Percentiles rank a stretch among this genome's conserved stretches.
phyloP scores from a whole-genome alignment of 352 stramenopile genomes.

The Phytophthora vignae region DNA sequence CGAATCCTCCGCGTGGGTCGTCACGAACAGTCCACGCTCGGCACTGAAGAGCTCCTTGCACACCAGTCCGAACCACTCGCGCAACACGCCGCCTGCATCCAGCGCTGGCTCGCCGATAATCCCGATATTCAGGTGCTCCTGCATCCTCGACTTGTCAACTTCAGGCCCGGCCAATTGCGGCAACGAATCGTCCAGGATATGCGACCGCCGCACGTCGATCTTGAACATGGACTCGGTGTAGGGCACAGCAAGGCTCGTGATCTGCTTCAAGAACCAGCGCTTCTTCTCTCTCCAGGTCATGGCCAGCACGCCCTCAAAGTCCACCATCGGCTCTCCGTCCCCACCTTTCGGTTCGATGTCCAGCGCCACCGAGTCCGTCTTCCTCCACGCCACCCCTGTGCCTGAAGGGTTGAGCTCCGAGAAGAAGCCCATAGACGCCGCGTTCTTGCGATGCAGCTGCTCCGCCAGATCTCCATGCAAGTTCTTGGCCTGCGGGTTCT shows the following conservation, averaged over 20 bases:
- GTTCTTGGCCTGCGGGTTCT: constrained; percentile 53
- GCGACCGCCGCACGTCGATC: constrained; percentile 58
- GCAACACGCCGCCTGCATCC: constrained; percentile 78
- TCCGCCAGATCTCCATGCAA: constrained; percentile 61
- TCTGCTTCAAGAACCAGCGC: constrained; percentile 79
- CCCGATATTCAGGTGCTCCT: constrained; percentile 80
- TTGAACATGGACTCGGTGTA: constrained; percentile 73
- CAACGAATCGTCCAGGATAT: constrained; percentile 79
- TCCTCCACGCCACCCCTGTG: constrained; percentile 52
- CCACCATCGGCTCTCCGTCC: constrained; percentile 41
- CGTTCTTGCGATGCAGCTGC: constrained; percentile 83
- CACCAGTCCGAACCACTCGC: constrained; percentile 85
- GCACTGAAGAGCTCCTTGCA: constrained; percentile 82
- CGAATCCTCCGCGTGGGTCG: constrained; percentile 78
- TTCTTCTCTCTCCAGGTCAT: constrained; percentile 80
- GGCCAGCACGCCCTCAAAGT: constrained; percentile 76
- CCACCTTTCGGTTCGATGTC: constrained; percentile 46
- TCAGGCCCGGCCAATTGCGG: constrained; percentile 45
- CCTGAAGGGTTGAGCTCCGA: constrained; percentile 60
- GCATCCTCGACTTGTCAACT: constrained; percentile 41
- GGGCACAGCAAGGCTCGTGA: constrained; percentile 59
- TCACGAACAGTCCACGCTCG: constrained; percentile 71
- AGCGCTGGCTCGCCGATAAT: constrained; percentile 78
- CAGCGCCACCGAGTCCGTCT: constrained; percentile 60
- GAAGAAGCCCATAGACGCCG: constrained; percentile 74